Base-by-base conservation (phyloP, 805 yeast genomes). In the Wickerhamomyces queroliae region DNA sequence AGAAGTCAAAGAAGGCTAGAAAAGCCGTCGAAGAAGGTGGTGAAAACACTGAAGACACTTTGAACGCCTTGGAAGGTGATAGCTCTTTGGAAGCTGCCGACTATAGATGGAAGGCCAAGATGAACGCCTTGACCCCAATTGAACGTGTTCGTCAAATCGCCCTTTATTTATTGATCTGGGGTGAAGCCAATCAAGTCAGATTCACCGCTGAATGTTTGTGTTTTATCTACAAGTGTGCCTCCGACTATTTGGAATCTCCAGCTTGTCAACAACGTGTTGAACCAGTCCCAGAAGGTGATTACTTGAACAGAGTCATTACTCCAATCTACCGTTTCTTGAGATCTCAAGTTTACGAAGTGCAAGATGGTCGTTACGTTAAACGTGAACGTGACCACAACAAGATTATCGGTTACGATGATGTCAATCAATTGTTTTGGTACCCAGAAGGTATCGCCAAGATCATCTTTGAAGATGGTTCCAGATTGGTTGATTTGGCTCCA, bases 351-450 rank as follows among this genome's bases (percentile, higher is more conserved):
- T 85, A 83, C 53, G 93, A 84, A 64, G 76, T 83, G 51, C 74
- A 76, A 46, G 88, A 84, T 52, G 93, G 93, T 44, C 80, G 88
- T 64, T 84, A 75, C 52, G 82, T 84, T 45, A 84, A 84, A 63
- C 82, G 95, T 68, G 93, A 85, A 69, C 80, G 69, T 59, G 95
- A 85, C 62, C 95, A 85, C 65, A 81, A 81, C 66, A 69, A 78
- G 49, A 69, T 85, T 47, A 75, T 85, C 55, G 95, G 99, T 64
- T 93, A 93, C 64, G 99, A 93, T 70, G 99, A 93, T 72, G 95
- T 93, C 45, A 93, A 93, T 66, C 99, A 93, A 73, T 75, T 93
- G 54, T 93, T 95, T 69, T 93, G 99, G 99, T 93, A 95, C 67
- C 97, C 98, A 35, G 98, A 95, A 69, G 99, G 99, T 74, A 85